Evolutionary conservation across 129 eudicot species (phyloP), one percentile per base, ranked within the genome.

Genomic region (Flaveria trinervia): DNA sequence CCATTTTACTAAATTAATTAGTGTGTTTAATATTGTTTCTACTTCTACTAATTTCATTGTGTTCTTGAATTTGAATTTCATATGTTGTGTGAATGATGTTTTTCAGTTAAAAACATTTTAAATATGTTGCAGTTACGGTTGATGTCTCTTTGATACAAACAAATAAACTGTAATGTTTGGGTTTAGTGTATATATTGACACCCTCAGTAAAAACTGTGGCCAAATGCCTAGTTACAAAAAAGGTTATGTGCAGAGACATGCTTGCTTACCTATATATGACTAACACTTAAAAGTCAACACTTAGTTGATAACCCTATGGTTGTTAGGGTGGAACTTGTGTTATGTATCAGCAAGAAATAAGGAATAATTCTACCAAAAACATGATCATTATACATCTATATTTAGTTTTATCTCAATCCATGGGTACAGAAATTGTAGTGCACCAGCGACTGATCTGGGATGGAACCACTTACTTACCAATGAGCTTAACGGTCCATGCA

Each of bases 401-500:
- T 72, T 41, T 72, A 22, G 15, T 22, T 50, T 50, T 71, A 9
- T 55, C 39, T 72, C 57, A 65, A 25, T 79, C 83, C 65, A 72
- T 62, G 46, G 69, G 50, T 77, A 30, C 62, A 69, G 62, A 59
- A 45, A 25, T 18, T 25, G 39, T 52, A 7, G 50, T 52, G 74
- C 43, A 41, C 74, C 67, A 33, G 51, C 33, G 49, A 68, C 33
- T 26, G 48, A 41, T 77, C 49, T 78, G 50, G 62, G 30, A 25
- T 46, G 23, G 52, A 65, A n/a, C 69, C 62, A 71, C 67, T 84
- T 81, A 93, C 73, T 91, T 89, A 4, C 98, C 98, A 0, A 81
- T 86, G 68, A 87, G 86, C 91, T 90, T 93, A 65, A 93, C 98
- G 17, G 82, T 83, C 86, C 86, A 88, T 25, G 98, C 98, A 28